These are phyloP conservation scores for Paramecium sonneborni DNA, from an alignment of 73 alveolate species.

Conservation along the genomic window DNA sequence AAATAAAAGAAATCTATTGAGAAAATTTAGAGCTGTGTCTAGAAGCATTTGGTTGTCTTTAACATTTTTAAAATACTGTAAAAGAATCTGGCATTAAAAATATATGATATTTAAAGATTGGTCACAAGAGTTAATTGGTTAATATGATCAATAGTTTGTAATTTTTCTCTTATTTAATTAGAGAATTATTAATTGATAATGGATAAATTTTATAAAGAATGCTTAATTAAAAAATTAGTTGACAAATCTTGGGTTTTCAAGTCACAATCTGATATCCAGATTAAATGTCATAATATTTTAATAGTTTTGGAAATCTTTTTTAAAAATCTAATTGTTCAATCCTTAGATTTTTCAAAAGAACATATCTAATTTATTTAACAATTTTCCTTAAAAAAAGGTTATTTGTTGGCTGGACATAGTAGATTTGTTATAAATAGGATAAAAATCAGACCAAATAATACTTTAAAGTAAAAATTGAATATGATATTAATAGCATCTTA, in stretches of 20 bases:
- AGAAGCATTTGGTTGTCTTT: neutral
- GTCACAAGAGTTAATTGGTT: neutral
- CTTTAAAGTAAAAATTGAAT: neutral
- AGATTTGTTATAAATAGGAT: neutral
- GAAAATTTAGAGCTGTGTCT: neutral
- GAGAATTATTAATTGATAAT: neutral
- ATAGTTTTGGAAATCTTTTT: neutral
- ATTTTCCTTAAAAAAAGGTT: neutral
- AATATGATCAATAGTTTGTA: neutral
- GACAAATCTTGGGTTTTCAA: neutral
- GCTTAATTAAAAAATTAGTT: neutral
- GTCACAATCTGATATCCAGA: neutral
- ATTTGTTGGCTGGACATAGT: neutral
- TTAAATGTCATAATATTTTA: neutral
- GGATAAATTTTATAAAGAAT: neutral
- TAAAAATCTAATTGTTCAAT: neutral
- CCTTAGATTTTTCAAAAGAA: neutral
- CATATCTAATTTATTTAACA: neutral
- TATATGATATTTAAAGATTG: slow-evolving; percentile 2
- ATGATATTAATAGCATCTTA: neutral
- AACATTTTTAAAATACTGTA: neutral
- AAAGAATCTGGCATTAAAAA: neutral
- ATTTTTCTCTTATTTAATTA: neutral
- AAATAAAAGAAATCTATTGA: neutral
- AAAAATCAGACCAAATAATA: neutral